phyloP scores from a whole-genome alignment of 108 stramenopile species.

The Cyclotella cryptica region DNA sequence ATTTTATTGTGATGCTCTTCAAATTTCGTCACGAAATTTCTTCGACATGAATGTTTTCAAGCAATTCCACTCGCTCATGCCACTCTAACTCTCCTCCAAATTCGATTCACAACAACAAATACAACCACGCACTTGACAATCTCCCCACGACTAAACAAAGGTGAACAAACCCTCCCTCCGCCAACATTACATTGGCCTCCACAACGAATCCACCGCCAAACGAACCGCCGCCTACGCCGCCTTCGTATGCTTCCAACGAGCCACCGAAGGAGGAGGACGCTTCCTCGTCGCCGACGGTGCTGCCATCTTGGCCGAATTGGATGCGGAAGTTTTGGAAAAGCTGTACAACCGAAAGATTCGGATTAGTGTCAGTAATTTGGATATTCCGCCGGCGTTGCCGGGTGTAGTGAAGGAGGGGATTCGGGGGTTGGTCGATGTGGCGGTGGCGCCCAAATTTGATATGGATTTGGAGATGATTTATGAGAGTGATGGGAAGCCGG shows the following conservation, averaged over 20 bases:
- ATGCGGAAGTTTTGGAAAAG: conserved; percentile 74
- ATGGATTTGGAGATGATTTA: conserved; percentile 95
- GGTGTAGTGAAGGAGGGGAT: conserved; percentile 77
- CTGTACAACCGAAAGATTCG: conserved; percentile 83
- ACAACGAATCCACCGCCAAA: conserved; percentile 89
- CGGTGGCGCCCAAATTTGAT: conserved; percentile 92
- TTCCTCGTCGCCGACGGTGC: conserved; percentile 91
- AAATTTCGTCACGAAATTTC: too few relatives aligned
- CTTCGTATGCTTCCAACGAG: conserved; percentile 92
- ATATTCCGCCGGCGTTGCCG: conserved; percentile 76
- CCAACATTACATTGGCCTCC: conserved; percentile 90
- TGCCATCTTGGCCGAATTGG: conserved; percentile 84
- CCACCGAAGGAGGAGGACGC: conserved; percentile 89
- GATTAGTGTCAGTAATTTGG: conserved; percentile 86
- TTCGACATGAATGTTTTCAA: too few relatives aligned
- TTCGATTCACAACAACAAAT: neutral
- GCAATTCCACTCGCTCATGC: too few relatives aligned
- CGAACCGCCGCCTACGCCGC: conserved; percentile 92
- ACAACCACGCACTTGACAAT: too few relatives aligned
- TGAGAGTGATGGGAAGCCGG: conserved; percentile 87
- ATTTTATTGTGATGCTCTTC: too few relatives aligned
- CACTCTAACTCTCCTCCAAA: too few relatives aligned
- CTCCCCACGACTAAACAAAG: conserved; percentile 20
- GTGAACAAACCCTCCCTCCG: conserved; percentile 91
- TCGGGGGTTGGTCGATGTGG: conserved; percentile 73